Conservation (phyloP, 495 filamentous ascomycete genomes). For the Echria macrotheca region DNA sequence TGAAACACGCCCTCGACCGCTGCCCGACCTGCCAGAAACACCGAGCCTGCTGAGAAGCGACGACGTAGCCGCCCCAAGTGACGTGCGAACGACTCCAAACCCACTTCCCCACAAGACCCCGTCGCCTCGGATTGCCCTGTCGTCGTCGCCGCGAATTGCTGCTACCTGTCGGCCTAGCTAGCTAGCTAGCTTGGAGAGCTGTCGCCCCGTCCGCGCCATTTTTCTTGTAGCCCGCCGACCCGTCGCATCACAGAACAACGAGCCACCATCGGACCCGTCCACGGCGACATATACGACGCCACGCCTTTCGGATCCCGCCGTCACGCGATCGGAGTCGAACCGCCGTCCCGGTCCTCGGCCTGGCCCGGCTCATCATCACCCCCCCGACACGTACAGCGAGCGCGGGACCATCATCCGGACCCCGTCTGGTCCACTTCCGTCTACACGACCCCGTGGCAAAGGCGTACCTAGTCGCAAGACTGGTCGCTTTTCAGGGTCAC, state of each 20-base stretch:
- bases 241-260: no score
- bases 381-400: no score
- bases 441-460: slow-evolving; percentile 27
- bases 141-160: no score
- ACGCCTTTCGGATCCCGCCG: neutral
- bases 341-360: slow-evolving; percentile 9
- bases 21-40: no score
- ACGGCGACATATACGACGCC: neutral
- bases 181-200: no score
- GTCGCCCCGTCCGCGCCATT: neutral
- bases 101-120: no score
- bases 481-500: slow-evolving; percentile 40
- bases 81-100: neutral
- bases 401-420: slow-evolving; percentile 7
- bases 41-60: no score
- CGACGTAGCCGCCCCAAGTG: neutral
- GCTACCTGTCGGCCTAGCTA: no score
- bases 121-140: no score
- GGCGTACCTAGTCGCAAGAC: slow-evolving; percentile 45
- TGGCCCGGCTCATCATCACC: slow-evolving; percentile 8
- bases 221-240: no score
- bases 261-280: neutral
- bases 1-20: slow-evolving; percentile 6
- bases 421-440: slow-evolving; percentile 18
- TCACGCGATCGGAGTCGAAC: slow-evolving; percentile 21